phyloP scores from a whole-genome alignment of 2,329 filamentous ascomycete genomes.

The Nemania serpens region DNA sequence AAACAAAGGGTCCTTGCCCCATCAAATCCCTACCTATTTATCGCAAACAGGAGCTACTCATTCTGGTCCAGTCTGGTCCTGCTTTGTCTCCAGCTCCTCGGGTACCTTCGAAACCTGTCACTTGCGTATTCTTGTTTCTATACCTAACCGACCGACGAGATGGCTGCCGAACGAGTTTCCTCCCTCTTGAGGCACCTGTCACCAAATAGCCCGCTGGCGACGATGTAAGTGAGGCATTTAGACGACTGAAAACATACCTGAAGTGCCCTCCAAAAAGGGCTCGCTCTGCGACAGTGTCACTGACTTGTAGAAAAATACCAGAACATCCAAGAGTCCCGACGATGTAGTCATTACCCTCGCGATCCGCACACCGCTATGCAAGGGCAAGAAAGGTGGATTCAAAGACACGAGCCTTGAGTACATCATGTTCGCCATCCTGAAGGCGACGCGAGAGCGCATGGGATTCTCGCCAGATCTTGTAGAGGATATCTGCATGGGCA shows the following conservation, averaged over 20 bases:
- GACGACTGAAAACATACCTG: not conserved
- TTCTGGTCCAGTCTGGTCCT: not conserved
- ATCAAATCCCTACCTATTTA: not conserved
- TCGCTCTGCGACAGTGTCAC: not conserved
- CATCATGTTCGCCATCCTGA: slow-evolving; percentile 80
- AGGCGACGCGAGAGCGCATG: slow-evolving; percentile 72
- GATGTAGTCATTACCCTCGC: slow-evolving; percentile 97
- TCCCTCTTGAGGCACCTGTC: slow-evolving; percentile 87
- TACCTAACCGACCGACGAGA: slow-evolving; percentile 46
- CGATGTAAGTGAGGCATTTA: slow-evolving; percentile 66
- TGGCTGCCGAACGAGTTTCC: slow-evolving; percentile 84
- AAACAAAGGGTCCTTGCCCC: not conserved
- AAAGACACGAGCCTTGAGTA: slow-evolving; percentile 93
- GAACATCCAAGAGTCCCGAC: slow-evolving; percentile 89
- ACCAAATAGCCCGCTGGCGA: slow-evolving; percentile 70
- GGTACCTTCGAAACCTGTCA: not conserved
- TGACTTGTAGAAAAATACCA: slow-evolving; percentile 43
- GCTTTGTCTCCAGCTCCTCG: not conserved
- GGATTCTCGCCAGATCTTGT: slow-evolving; percentile 80
- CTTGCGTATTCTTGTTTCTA: not conserved
- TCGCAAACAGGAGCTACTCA: not conserved
- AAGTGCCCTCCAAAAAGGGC: not conserved
- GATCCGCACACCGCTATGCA: slow-evolving; percentile 84
- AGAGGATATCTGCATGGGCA: slow-evolving; percentile 91
- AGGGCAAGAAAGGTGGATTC: slow-evolving; percentile 89